A percentile compares a stretch with the other conserved stretches of the same genome.
phyloP scores from a whole-genome alignment of 306 rosid species.

The Lagenaria siceraria region DNA sequence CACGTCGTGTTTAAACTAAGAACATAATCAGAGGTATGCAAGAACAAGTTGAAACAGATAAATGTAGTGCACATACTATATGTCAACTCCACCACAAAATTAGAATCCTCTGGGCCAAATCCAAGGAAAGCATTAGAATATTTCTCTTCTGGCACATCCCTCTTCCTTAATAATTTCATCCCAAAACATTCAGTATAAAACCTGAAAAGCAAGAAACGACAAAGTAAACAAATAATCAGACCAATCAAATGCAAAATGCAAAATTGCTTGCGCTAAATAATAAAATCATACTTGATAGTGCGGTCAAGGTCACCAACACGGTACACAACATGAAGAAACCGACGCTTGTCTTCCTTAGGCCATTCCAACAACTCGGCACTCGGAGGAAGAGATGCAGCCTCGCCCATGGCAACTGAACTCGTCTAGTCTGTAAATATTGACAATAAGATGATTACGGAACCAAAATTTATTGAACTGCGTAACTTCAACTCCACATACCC shows the following conservation, averaged over 20 bases:
- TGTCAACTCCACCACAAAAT: conserved; percentile 79
- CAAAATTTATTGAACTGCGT: neutral
- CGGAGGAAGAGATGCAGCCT: conserved; percentile 35
- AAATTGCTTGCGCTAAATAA: neutral
- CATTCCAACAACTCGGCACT: conserved; percentile 65
- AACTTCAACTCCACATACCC: neutral
- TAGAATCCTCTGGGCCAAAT: conserved; percentile 63
- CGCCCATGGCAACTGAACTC: conserved; percentile 44
- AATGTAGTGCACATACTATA: conserved; percentile 48
- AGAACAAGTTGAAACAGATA: neutral
- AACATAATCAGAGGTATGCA: neutral
- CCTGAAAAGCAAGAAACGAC: conserved; percentile 17
- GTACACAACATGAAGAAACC: conserved; percentile 80
- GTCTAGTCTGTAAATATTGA: neutral
- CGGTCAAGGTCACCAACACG: conserved; percentile 98
- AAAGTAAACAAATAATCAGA: neutral
- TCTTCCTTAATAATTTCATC: conserved; percentile 70
- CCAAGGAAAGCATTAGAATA: conserved; percentile 89
- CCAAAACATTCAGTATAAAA: conserved; percentile 83
- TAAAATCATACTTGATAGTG: conserved; percentile 60
- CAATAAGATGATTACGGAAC: neutral
- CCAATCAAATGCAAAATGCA: neutral
- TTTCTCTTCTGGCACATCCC: conserved; percentile 85
- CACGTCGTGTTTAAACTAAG: neutral
- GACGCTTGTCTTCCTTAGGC: conserved; percentile 80